These are phyloP conservation scores for Beta lomatogona DNA, from an alignment of 179 eudicot genomes.

Conservation along the genomic window DNA sequence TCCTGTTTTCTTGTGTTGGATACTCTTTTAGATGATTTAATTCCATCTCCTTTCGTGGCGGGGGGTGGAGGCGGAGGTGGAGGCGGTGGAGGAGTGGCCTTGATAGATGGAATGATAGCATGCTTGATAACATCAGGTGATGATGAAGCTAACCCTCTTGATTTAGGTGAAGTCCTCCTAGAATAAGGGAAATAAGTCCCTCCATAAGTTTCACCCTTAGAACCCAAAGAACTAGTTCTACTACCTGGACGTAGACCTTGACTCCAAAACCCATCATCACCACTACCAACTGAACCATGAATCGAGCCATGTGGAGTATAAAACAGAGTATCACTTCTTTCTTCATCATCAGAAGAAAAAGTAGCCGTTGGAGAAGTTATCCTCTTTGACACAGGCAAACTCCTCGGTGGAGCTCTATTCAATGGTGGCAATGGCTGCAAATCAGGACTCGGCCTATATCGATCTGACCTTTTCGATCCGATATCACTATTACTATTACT, in stretches of 20 bases:
- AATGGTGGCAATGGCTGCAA: constrained; percentile 91
- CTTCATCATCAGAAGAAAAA: constrained; percentile 73
- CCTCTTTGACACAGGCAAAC: constrained; percentile 33
- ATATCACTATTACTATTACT: constrained; percentile 8
- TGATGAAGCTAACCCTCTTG: constrained; percentile 47
- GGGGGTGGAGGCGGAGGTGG: constrained; percentile 39
- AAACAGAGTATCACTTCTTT: constrained; percentile 53
- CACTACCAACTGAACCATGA: constrained; percentile 64
- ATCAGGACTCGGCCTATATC: constrained; percentile 93
- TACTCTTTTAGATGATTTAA: constrained; percentile 16
- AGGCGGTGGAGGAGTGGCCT: constrained; percentile 46
- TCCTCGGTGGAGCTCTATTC: constrained; percentile 35
- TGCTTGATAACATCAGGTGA: constrained; percentile 59
- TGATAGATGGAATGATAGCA: constrained; percentile 56
- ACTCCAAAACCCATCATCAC: constrained; percentile 55
- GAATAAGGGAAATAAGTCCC: constrained; percentile 48
- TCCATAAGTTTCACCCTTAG: constrained; percentile 20
- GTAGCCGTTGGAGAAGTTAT: constrained; percentile 55
- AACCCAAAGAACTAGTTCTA: constrained; percentile 24
- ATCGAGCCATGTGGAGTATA: constrained; percentile 79
- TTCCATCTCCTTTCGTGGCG: constrained; percentile 9
- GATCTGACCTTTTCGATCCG: constrained; percentile 31
- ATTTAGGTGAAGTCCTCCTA: constrained; percentile 80
- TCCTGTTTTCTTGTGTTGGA: constrained; percentile 25
- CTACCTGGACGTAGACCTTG: constrained; percentile 36